A percentile compares a stretch with the other conserved stretches of the same genome.
Conservation (phyloP, 441 rosid species). For the Populus hybrid region DNA sequence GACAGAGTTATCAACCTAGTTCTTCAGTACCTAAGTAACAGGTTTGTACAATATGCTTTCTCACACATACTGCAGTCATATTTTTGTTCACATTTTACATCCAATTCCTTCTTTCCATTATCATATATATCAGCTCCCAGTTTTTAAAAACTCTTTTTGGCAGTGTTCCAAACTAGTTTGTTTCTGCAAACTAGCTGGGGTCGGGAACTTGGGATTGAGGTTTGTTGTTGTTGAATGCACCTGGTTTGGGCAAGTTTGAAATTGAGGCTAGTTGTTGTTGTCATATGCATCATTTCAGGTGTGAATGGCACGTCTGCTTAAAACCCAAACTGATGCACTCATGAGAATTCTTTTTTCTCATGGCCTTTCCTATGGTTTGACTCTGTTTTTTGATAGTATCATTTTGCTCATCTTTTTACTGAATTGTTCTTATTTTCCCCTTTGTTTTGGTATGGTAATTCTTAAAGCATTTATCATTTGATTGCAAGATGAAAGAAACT, state of each 20-base stretch:
- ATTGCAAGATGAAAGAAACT: background rate
- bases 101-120: background rate
- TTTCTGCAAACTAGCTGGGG: background rate
- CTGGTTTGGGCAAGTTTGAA: background rate
- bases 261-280: background rate
- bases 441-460: background rate
- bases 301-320: background rate
- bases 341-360: background rate
- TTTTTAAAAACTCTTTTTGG: background rate
- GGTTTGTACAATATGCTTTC: conserved; percentile 36
- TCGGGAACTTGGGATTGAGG: background rate
- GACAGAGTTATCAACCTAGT: conserved; percentile 93
- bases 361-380: background rate
- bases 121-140: background rate
- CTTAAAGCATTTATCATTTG: background rate
- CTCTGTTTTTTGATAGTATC: background rate
- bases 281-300: background rate
- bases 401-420: background rate
- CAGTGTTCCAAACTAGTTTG: background rate
- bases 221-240: background rate
- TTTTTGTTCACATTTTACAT: background rate
- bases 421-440: background rate
- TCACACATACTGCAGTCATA: background rate
- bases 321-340: background rate
- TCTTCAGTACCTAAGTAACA: conserved; percentile 94